Conservation (phyloP, 306 rosid species). For the Acmispon strigosus region DNA sequence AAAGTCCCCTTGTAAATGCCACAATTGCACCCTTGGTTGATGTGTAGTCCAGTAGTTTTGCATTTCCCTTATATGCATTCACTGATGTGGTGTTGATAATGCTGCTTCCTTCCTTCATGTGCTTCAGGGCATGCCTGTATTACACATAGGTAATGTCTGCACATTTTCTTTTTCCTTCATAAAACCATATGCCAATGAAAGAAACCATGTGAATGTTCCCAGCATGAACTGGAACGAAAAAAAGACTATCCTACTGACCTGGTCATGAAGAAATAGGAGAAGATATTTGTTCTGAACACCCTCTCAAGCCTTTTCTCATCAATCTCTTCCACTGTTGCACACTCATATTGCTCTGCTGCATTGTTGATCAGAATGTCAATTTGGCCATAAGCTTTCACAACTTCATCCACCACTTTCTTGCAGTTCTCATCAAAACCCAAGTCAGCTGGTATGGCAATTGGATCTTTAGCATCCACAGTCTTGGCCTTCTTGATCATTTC, state of each 20-base stretch:
- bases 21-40: slow-evolving; percentile 77
- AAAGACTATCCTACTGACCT: slow-evolving; percentile 23
- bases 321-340: slow-evolving; percentile 54
- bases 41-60: slow-evolving; percentile 51
- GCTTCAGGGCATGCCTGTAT: slow-evolving; percentile 69
- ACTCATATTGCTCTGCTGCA: slow-evolving; percentile 76
- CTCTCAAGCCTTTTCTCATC: slow-evolving; percentile 70
- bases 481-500: slow-evolving; percentile 42
- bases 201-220: no score
- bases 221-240: no score
- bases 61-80: slow-evolving; percentile 56
- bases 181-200: no score
- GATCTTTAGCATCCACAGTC: slow-evolving; percentile 45
- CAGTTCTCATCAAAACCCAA: slow-evolving; percentile 74
- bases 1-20: slow-evolving; percentile 61
- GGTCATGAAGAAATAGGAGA: slow-evolving; percentile 57
- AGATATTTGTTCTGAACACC: slow-evolving; percentile 73
- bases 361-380: slow-evolving; percentile 69
- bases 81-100: slow-evolving; percentile 77
- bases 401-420: slow-evolving; percentile 58
- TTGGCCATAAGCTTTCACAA: slow-evolving; percentile 45
- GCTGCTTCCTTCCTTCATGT: slow-evolving; percentile 74
- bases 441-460: slow-evolving; percentile 64
- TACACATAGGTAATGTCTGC: no score
- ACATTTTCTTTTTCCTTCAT: no score